phyloP scores from a whole-genome alignment of 768 basidiomycete species.

The Lactifluus piperatus region DNA sequence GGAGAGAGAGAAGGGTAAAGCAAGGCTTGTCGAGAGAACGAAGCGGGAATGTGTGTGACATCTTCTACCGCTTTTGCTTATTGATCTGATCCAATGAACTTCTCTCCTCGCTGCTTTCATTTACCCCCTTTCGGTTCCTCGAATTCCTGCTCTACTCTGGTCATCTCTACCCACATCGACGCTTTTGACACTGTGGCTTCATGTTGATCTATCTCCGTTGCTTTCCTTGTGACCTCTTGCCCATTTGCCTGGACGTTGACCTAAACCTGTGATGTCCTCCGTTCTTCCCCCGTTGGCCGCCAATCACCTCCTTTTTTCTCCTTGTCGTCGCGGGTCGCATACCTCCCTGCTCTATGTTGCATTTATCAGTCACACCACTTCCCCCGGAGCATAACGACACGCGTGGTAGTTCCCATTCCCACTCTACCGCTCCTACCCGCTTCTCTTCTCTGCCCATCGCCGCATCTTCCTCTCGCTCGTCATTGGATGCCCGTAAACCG shows the following conservation, averaged over 20 bases:
- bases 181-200: background rate
- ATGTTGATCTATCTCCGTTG: background rate
- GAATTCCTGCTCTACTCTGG: background rate
- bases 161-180: background rate
- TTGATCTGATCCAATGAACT: slow-evolving; percentile 17
- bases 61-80: slow-evolving; percentile 1
- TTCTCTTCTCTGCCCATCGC: slow-evolving; percentile 32
- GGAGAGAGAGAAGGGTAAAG: slow-evolving; percentile 69
- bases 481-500: slow-evolving; percentile 57
- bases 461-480: slow-evolving; percentile 42
- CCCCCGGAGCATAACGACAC: slow-evolving; percentile 34
- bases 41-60: slow-evolving; percentile 66
- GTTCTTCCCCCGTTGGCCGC: background rate
- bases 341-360: background rate
- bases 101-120: slow-evolving; percentile 8
- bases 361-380: slow-evolving; percentile 36
- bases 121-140: slow-evolving; percentile 6
- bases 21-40: slow-evolving; percentile 57
- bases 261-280: background rate
- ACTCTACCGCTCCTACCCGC: slow-evolving; percentile 40
- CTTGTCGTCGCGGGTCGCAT: background rate
- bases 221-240: background rate
- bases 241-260: background rate
- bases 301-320: background rate
- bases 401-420: slow-evolving; percentile 14